These are phyloP conservation scores for Tulasnella sp. DNA, from an alignment of 768 basidiomycete species.

Conservation along the genomic window DNA sequence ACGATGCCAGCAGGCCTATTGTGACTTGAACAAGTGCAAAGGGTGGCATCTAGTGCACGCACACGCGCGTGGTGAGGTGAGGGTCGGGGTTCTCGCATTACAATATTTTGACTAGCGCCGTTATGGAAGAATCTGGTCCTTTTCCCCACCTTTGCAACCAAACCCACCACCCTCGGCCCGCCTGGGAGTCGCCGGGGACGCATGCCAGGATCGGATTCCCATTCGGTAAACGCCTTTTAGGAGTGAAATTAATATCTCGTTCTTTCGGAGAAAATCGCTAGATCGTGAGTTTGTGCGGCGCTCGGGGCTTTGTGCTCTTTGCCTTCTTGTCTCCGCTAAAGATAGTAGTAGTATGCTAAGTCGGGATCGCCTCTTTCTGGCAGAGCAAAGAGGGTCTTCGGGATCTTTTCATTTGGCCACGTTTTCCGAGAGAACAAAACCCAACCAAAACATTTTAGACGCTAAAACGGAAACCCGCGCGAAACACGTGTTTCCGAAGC, in stretches of 20 bases:
- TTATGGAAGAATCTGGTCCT: background rate
- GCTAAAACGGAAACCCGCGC: background rate
- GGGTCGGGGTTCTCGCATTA: background rate
- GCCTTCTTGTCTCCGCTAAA: background rate
- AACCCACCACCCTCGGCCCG: background rate
- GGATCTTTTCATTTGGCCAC: conserved; percentile 7
- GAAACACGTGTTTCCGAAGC: background rate
- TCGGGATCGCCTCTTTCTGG: background rate
- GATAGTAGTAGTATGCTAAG: background rate
- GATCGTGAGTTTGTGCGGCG: background rate
- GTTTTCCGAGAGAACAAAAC: background rate
- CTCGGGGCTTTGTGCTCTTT: background rate
- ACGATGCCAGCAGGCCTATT: background rate
- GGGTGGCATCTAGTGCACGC: background rate
- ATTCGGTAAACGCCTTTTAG: background rate
- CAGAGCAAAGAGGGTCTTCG: background rate
- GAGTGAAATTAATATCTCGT: background rate
- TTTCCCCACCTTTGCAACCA: no score
- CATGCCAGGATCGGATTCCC: background rate
- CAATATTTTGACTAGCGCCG: background rate
- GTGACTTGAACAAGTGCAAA: background rate
- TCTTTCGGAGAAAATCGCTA: background rate
- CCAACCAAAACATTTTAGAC: background rate
- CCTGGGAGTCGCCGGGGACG: background rate
- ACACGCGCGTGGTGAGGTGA: background rate